Evolutionary conservation across 331 rosid species (phyloP).

Genomic region (Quercus lobata): DNA sequence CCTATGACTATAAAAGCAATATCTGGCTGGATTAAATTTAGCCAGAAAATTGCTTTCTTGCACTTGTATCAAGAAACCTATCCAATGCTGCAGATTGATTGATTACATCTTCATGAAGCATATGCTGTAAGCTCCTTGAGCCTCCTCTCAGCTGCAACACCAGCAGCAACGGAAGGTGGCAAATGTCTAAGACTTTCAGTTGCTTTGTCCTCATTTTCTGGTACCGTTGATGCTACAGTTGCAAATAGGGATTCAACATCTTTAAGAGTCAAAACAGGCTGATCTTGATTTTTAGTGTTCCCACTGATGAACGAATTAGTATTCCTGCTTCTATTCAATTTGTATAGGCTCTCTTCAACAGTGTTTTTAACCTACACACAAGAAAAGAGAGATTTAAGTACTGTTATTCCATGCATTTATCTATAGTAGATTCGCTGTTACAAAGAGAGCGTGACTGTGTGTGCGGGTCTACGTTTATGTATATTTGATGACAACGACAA

Average conservation of each 20-base stretch:
- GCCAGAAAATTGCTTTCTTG: constrained; percentile 1
- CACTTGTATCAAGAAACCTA: constrained; percentile 3
- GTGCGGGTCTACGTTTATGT: not conserved
- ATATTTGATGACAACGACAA: not conserved
- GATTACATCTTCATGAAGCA: not conserved
- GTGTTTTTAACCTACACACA: constrained; percentile 70
- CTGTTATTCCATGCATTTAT: constrained; percentile 5
- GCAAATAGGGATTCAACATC: constrained; percentile 75
- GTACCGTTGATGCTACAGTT: constrained; percentile 32
- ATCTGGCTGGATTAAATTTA: not conserved
- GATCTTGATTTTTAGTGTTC: constrained; percentile 80
- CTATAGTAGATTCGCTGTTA: not conserved
- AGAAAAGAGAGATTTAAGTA: not conserved
- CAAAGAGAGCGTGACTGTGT: not conserved
- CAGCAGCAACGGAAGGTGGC: constrained; percentile 87
- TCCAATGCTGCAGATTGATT: not conserved
- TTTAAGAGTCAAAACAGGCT: constrained; percentile 70
- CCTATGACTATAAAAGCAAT: not conserved
- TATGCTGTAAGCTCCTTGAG: constrained; percentile 42
- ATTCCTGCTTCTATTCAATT: constrained; percentile 72
- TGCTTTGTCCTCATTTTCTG: constrained; percentile 44
- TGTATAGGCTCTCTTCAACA: constrained; percentile 86
- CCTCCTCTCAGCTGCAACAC: constrained; percentile 93
- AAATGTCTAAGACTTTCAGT: constrained; percentile 51
- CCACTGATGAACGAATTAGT: constrained; percentile 64